Evolutionary conservation across 2,329 filamentous ascomycete species (phyloP).

Genomic region (Aspergillus melleus): DNA sequence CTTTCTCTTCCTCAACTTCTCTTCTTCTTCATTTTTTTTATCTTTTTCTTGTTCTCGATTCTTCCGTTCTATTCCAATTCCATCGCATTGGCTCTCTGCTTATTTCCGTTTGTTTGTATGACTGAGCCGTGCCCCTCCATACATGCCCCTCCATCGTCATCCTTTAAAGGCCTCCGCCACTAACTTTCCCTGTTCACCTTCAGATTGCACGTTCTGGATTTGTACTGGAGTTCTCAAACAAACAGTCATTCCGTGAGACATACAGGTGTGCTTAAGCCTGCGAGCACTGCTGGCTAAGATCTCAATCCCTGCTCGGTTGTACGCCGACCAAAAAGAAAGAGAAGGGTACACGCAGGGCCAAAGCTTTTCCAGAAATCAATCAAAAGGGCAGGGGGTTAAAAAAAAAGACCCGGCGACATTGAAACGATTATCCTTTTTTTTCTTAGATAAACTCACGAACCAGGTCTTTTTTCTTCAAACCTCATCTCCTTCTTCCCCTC

Average conservation of each 20-base stretch:
- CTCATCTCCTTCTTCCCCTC: not conserved
- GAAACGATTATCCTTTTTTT: not conserved
- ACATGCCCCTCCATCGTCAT: not conserved
- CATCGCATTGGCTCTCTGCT: not conserved
- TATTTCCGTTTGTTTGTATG: not conserved
- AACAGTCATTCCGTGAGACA: slow-evolving; percentile 14
- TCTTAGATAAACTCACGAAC: not conserved
- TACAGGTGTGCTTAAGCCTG: slow-evolving; percentile 13
- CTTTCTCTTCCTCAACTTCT: slow-evolving; percentile 1
- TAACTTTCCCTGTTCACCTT: slow-evolving; percentile 4
- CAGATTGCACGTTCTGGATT: slow-evolving; percentile 15
- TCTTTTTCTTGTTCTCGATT: slow-evolving; percentile 7
- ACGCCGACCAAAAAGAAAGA: slow-evolving; percentile 2
- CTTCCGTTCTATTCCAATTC: not conserved
- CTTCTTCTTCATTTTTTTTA: not conserved
- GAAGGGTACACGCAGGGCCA: not conserved
- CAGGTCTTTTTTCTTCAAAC: not conserved
- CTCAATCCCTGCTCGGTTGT: slow-evolving; percentile 10
- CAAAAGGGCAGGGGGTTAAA: not conserved
- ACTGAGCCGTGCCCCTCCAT: not conserved
- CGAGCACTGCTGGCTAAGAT: slow-evolving; percentile 13
- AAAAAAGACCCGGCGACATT: not conserved
- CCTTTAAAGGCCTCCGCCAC: not conserved
- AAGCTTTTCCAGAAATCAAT: not conserved
- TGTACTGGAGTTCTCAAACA: slow-evolving; percentile 13